phyloP scores from a whole-genome alignment of 495 filamentous ascomycete genomes.

The Cercophora samala region DNA sequence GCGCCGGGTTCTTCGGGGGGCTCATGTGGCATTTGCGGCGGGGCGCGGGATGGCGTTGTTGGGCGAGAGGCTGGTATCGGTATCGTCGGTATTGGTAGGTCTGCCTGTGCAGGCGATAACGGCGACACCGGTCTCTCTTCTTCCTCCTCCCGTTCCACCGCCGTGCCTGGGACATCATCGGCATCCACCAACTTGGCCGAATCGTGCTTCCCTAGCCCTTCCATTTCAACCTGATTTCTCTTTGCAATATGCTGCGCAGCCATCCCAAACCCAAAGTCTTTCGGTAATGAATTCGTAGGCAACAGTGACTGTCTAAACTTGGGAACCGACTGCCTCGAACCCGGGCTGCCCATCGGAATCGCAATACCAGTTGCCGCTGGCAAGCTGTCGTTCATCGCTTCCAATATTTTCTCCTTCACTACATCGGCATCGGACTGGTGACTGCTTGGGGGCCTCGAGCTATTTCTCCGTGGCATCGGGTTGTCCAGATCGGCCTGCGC shows the following conservation, averaged over 20 bases:
- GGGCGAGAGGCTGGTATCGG: conserved; percentile 6
- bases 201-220: conserved; percentile 31
- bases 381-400: conserved; percentile 45
- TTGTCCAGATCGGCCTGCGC: conserved; percentile 28
- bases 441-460: conserved; percentile 29
- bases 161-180: conserved; percentile 16
- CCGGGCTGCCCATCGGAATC: conserved; percentile 19
- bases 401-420: conserved; percentile 39
- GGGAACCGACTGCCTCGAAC: conserved; percentile 36
- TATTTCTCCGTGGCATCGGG: conserved; percentile 18
- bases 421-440: conserved; percentile 34
- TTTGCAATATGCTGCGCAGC: conserved; percentile 26
- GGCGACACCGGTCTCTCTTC: conserved; percentile 13
- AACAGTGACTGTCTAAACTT: conserved; percentile 38
- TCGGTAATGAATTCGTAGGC: conserved; percentile 31
- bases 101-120: neutral
- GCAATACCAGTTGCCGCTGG: conserved; percentile 27
- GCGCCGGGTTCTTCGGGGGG: conserved; percentile 32
- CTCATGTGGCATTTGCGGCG: conserved; percentile 24
- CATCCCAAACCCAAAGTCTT: conserved; percentile 31
- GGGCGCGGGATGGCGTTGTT: conserved; percentile 23
- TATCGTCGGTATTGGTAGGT: neutral
- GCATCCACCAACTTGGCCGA: conserved; percentile 33
- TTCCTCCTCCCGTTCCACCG: neutral
- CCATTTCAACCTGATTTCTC: conserved; percentile 16